Base-by-base conservation (phyloP, 2,329 filamentous ascomycete genomes). In the Fusarium lyarnte region DNA sequence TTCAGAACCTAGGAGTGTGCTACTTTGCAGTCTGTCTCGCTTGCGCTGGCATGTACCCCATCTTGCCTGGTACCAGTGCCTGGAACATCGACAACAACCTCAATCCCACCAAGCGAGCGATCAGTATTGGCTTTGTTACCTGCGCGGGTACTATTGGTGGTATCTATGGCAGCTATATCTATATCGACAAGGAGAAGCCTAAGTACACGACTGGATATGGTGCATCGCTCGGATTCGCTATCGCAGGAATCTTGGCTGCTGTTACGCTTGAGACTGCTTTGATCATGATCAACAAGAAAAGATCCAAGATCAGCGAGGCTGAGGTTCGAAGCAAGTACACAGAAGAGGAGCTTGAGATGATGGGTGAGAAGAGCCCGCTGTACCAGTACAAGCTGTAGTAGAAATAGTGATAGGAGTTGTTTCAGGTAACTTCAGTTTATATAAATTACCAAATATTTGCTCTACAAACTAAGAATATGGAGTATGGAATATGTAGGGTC, bases 11-110 rank as follows among this genome's bases (percentile, higher is more conserved):
- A 1, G 63, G 61, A 5, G 63, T 62, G 0, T 74, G 72, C 13
- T 77, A 75, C 14, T 76, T 76, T 4, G 72, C 74, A 1, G 69
- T 76, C 3, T 69, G 65, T 11, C 63, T 76, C 8, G 74, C 74
- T 2, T 72, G 65, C 35, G 78, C 82, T 14, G 82, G 83, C 31
- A 77, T 83, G 63, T 83, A 83, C 23, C 81, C 81, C 1, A 75
- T 78, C 16, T 43, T 72, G 12, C 81, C 82, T 3, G 80, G 77
- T 6, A 78, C 72, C 14, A 81, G 79, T 25, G 78, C 81, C 4
- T 83, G 82, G 82, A 81, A 79, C 14, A 72, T 81, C 8, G 79
- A 78, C 63, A 84, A 84, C 38, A 76, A 79, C 2, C 78, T 80
- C 0, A 76, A 78, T 7, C 76, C 81, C 0, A 76, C 76, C 0